Evolutionary conservation across 2,329 filamentous ascomycete species (phyloP), one percentile per base, ranked within the genome.

Genomic region (Colletotrichum melonis): DNA sequence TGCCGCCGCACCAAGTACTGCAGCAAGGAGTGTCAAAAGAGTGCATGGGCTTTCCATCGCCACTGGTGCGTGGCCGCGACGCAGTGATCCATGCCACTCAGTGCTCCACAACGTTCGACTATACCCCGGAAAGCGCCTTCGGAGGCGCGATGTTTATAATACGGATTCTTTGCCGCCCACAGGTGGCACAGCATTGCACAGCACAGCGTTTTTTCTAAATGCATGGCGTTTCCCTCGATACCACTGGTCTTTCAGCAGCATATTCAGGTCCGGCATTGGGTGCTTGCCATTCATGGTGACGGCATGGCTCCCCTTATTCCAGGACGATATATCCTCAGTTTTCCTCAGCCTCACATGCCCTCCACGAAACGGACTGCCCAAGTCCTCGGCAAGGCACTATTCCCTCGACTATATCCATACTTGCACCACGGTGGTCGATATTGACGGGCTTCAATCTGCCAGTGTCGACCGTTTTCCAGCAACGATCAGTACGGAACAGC

Each of bases 21-120:
- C 91, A 98, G 95, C 89, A 99, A 99, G 84, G 97, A 99, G 83
- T 99, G 97, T 84, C 97, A 99, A 85, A 98, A 98, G 88, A 97
- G 94, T 78, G 97, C 97, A 11, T 99, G 97, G 97, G 95, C 97
- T 32, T 98, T 95, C 84, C 97, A 99, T 82, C 92, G 97, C 74
- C 97, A 98, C 85, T 99, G 97, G 97, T 99, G 97, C 82, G 93
- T 97, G 72, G 92, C 93, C 73, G 94, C 94, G 63, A 86, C 88
- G 42, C 87, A 88, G 83, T 89, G 82, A 82, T 69, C 22, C 26
- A 35, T 35, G 32, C 16, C 35, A 42, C 54, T n/a, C 49, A 30
- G 62, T 59, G 59, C 52, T 26, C 72, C 72, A 73, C 73, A 69
- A 76, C 78, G 75, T 64, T 73, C 59, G 30, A 67, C 32, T 59